These are phyloP conservation scores for Lantana camara DNA, from an alignment of 257 asterid species.

Conservation along the genomic window DNA sequence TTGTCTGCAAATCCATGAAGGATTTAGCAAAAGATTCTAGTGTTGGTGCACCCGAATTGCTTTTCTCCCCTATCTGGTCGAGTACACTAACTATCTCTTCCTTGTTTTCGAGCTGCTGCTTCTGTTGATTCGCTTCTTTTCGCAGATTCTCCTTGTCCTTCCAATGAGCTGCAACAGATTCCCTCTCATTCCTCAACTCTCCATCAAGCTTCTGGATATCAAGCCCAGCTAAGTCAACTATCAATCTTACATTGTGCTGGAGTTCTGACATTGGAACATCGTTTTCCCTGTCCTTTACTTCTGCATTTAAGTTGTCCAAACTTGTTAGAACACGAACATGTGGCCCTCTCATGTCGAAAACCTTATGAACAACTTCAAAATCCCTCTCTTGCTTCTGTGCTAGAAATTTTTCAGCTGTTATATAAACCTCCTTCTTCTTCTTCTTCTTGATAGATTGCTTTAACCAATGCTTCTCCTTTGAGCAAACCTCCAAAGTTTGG, in stretches of 20 bases:
- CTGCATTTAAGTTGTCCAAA: slow-evolving; percentile 84
- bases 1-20: slow-evolving; percentile 61
- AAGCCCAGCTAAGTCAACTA: slow-evolving; percentile 71
- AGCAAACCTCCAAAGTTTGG: slow-evolving; percentile 42
- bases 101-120: slow-evolving; percentile 72
- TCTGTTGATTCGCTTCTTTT: slow-evolving; percentile 57
- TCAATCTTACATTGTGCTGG: slow-evolving; percentile 78
- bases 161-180: slow-evolving; percentile 75
- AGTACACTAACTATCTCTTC: slow-evolving; percentile 52
- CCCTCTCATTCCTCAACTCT: slow-evolving; percentile 88
- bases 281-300: slow-evolving; percentile 70
- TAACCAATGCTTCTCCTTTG: slow-evolving; percentile 73
- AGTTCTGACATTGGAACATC: slow-evolving; percentile 93
- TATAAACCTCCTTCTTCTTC: slow-evolving; percentile 55
- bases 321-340: slow-evolving; percentile 89
- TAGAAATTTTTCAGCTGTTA: slow-evolving; percentile 78
- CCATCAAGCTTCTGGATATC: slow-evolving; percentile 79
- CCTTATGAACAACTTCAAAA: slow-evolving; percentile 76
- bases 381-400: slow-evolving; percentile 79
- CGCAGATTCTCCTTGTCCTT: slow-evolving; percentile 79
- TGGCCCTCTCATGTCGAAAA: slow-evolving; percentile 96
- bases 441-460: slow-evolving; percentile 64
- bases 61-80: slow-evolving; percentile 60
- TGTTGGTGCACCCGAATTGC: slow-evolving; percentile 60
- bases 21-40: slow-evolving; percentile 71